Evolutionary conservation across 208 protist genomes (phyloP).

Genomic region (Trypanosoma brucei): DNA sequence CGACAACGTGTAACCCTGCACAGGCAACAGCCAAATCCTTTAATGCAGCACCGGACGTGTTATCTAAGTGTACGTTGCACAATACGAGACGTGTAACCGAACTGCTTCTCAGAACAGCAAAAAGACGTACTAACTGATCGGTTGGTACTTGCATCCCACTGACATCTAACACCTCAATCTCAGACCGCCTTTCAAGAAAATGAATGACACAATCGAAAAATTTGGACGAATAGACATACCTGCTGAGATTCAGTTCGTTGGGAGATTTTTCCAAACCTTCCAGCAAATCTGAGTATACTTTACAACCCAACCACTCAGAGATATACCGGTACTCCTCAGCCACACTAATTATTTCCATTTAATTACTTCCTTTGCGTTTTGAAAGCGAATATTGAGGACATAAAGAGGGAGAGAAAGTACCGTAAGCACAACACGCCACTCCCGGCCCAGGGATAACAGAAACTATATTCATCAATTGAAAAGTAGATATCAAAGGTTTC

Average conservation of each 20-base stretch:
- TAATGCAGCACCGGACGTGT: slow-evolving; percentile 20
- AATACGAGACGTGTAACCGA: slow-evolving; percentile 40
- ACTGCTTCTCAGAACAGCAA: slow-evolving; percentile 26
- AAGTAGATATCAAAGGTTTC: no score
- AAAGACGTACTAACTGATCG: slow-evolving; percentile 29
- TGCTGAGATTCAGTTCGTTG: slow-evolving; percentile 35
- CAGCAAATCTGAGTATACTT: slow-evolving; percentile 10
- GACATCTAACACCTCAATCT: slow-evolving; percentile 50
- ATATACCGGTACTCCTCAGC: slow-evolving; percentile 21
- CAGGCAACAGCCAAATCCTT: slow-evolving; percentile 37
- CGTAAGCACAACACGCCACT: not conserved
- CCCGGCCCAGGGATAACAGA: no score
- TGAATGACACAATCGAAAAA: slow-evolving; percentile 35
- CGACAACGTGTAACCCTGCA: slow-evolving; percentile 27
- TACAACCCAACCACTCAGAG: slow-evolving; percentile 16
- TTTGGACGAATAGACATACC: slow-evolving; percentile 38
- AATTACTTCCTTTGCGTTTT: not conserved
- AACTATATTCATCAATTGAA: no score
- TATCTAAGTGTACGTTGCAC: slow-evolving; percentile 31
- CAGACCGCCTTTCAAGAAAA: slow-evolving; percentile 31
- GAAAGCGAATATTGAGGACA: not conserved
- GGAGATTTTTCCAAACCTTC: slow-evolving; percentile 16
- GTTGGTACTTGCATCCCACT: slow-evolving; percentile 30
- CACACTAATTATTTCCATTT: slow-evolving; percentile 7
- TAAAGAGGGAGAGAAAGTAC: not conserved